A percentile compares a stretch with the other conserved stretches of the same genome.
phyloP scores from a whole-genome alignment of 2,329 filamentous ascomycete genomes.

The Diaporthe sp. region DNA sequence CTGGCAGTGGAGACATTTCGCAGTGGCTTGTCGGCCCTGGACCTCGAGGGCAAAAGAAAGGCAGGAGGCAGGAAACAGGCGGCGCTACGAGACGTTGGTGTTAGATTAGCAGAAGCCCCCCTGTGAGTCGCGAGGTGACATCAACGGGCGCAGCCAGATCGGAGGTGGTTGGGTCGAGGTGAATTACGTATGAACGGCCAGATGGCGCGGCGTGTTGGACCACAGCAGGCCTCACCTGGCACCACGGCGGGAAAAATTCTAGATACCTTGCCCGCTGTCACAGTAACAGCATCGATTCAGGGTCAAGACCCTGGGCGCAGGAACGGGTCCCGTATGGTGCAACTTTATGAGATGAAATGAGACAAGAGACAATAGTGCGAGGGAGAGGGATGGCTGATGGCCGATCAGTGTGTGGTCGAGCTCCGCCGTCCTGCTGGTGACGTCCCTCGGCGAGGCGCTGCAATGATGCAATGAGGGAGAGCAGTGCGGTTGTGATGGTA shows the following conservation, averaged over 20 bases:
- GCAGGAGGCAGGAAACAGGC: background rate
- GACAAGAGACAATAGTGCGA: background rate
- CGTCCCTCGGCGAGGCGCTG: background rate
- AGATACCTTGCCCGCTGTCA: slow-evolving; percentile 4
- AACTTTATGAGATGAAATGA: slow-evolving; percentile 15
- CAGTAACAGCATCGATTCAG: slow-evolving; percentile 19
- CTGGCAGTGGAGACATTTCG: slow-evolving; percentile 11
- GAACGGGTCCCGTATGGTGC: slow-evolving; percentile 3
- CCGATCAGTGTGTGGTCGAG: background rate
- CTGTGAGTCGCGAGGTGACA: slow-evolving; percentile 15
- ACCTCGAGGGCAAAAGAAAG: slow-evolving; percentile 3
- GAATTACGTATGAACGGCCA: slow-evolving; percentile 14
- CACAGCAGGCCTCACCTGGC: slow-evolving; percentile 1
- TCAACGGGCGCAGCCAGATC: slow-evolving; percentile 15
- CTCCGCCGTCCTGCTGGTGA: background rate
- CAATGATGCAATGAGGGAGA: slow-evolving; percentile 2
- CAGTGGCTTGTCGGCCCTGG: background rate
- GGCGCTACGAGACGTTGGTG: background rate
- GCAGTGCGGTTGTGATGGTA: background rate
- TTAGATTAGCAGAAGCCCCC: background rate
- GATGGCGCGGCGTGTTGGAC: background rate
- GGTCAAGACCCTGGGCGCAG: background rate
- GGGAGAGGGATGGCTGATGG: background rate
- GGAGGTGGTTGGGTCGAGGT: slow-evolving; percentile 16
- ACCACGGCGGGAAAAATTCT: background rate